Evolutionary conservation across 192 early-diverging fungal genomes (phyloP), one percentile per base, ranked within the genome.

Genomic region (Coemansia sp.): DNA sequence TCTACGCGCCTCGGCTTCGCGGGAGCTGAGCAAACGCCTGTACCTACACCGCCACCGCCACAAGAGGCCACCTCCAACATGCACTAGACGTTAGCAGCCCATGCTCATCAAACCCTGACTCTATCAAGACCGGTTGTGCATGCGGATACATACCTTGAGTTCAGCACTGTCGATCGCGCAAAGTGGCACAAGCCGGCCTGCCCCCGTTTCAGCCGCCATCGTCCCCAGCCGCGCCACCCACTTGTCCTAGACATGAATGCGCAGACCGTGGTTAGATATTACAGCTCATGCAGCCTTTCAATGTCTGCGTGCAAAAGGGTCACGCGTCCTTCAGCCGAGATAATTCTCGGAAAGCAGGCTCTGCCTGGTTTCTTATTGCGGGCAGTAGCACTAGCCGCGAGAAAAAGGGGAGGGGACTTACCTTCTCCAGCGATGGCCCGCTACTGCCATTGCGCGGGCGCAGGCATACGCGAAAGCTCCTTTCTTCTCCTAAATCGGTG

Each of bases 1-100:
- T 57, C 18, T 42, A 45, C 45, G 61, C 23, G 38, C 11, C 40
- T 35, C 35, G 20, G 60, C 16, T 24, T 59, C 42, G 51, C 50
- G 43, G 67, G 18, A 79, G 68, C 60, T 70, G 70, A 58, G 77
- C 77, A 66, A 79, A 64, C 7, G 61, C 67, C 57, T 79, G 77
- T n/a, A 71, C 37, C 74, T 76, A 76, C 68, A 75, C n/a, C 24
- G 10, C 13, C 68, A 75, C n/a, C 24, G 10, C 13, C 45, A 20
- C 46, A 48, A 23, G 24, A 23, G 11, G 24, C 37, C 33, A 24
- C 37, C 26, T 0, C 20, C 13, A 36, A 53, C 10, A 53, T 43
- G 53, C 50, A 65, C 37, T n/a, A 40, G 23, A 11, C 11, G 24
- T 51, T 46, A 56, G 63, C 26, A 64, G 61, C 38, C 7, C 39